Base-by-base conservation (phyloP, 768 basidiomycete species). In the Phanerochaete carnosa region DNA sequence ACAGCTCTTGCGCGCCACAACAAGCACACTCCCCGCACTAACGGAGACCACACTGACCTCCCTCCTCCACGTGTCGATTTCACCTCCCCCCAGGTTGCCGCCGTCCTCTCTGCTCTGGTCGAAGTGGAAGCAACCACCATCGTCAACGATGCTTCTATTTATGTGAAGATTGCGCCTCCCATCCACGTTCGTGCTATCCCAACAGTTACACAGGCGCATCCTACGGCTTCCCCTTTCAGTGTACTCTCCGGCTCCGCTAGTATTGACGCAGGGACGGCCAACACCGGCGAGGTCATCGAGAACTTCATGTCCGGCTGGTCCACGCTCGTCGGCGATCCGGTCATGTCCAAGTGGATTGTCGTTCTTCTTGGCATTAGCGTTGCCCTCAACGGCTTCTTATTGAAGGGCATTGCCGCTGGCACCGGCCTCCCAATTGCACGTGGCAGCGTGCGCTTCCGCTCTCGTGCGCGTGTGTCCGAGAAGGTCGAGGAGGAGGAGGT, bases 271-370 rank as follows among this genome's bases (percentile, higher is more conserved):
- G 54, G 43, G 7, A 52, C 9, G 28, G 55, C 60, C 30, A 70
- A 66, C 61, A 76, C 81, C 2, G 78, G 76, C 26, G 85, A 87
- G 60, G 75, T 83, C 23, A 76, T 96, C 57, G 94, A 95, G 61
- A 80, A 83, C 62, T 95, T 95, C 79, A 92, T 97, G 90, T 84
- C 85, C 45, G 82, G 84, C 3, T 98, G 95, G 95, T 92, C 93
- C 9, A 77, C 79, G 15, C 86, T 98, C 64, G 94, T 98, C 54
- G 94, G 94, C 37, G 96, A 99, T 69, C 96, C 96, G 1, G 84
- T 98, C 54, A 76, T 98, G 62, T 88, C 85, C 68, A 98, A 98
- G 77, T 95, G 93, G 90, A 95, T 98, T 70, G 92, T 98, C 52
- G 81, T 92, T 58, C 80, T 91, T 16, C 84, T 99, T 25, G 90